Conservation (phyloP, 306 rosid species). For the Quercus agrifolia region DNA sequence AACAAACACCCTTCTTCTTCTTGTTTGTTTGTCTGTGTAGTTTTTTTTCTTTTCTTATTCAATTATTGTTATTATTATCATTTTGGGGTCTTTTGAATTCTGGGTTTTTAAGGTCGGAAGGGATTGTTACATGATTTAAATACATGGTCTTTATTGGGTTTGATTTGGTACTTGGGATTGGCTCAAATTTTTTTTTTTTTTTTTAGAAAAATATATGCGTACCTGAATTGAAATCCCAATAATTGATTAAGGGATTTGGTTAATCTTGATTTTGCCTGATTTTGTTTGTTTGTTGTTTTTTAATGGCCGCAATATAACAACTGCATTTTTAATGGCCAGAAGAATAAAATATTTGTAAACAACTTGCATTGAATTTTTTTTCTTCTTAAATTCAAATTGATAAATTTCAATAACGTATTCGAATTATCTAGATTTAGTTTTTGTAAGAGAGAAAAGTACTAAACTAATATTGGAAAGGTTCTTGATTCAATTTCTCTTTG, state of each 20-base stretch:
- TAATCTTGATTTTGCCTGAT: background rate
- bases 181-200: background rate
- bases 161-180: background rate
- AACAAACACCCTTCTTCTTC: background rate
- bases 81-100: background rate
- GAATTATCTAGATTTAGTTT: no score
- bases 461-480: no score
- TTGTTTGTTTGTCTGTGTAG: background rate
- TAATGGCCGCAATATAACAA: no score
- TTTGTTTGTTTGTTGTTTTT: background rate
- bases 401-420: no score
- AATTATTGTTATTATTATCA: background rate
- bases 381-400: no score
- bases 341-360: background rate
- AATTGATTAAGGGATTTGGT: background rate
- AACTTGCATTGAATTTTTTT: background rate
- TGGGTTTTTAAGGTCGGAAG: background rate
- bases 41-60: background rate
- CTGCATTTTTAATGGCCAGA: no score
- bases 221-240: no score
- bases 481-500: no score
- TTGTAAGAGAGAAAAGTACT: no score
- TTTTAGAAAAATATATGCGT: background rate
- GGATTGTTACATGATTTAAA: background rate
- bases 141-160: background rate